These are phyloP conservation scores for Fusarium coffeatum DNA, from an alignment of 2,329 filamentous ascomycete species.

Conservation along the genomic window DNA sequence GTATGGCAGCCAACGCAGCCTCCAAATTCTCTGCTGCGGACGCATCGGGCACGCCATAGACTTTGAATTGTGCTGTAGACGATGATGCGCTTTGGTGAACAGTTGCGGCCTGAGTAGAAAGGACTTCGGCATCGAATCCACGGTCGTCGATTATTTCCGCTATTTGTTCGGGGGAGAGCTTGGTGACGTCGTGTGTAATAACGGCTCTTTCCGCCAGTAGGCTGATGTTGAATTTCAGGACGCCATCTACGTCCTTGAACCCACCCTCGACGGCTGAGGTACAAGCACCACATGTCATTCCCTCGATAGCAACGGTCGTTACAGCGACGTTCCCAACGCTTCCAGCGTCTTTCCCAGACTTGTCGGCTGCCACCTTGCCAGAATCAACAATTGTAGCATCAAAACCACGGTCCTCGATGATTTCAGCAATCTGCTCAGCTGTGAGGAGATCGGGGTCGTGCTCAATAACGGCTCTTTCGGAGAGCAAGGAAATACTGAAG, in stretches of 20 bases:
- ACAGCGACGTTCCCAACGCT: conserved; percentile 64
- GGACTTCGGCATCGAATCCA: conserved; percentile 86
- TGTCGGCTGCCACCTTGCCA: conserved; percentile 56
- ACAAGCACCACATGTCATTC: conserved; percentile 98
- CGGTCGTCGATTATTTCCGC: conserved; percentile 86
- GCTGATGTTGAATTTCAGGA: conserved; percentile 94
- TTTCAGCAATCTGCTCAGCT: conserved; percentile 66
- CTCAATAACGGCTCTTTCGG: conserved; percentile 86
- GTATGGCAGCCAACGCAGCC: conserved; percentile 69
- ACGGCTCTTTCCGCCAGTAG: conserved; percentile 92
- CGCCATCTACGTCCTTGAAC: conserved; percentile 80
- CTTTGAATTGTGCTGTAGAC: conserved; percentile 79
- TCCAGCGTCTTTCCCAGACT: conserved; percentile 42
- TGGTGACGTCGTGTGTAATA: conserved; percentile 80
- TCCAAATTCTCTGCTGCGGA: conserved; percentile 79
- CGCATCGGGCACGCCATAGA: conserved; percentile 83
- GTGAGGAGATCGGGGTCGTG: conserved; percentile 72
- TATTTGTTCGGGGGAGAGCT: conserved; percentile 79
- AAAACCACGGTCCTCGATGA: conserved; percentile 80
- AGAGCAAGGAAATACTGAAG: conserved; percentile 85
- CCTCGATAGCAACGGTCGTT: conserved; percentile 89
- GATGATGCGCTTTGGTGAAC: conserved; percentile 65
- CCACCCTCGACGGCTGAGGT: conserved; percentile 90
- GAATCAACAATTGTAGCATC: conserved; percentile 83
- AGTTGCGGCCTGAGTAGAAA: conserved; percentile 77